Evolutionary conservation across 106 monocot species (phyloP), one percentile per base, ranked within the genome.

Genomic region (Dioscorea zingiberensis): DNA sequence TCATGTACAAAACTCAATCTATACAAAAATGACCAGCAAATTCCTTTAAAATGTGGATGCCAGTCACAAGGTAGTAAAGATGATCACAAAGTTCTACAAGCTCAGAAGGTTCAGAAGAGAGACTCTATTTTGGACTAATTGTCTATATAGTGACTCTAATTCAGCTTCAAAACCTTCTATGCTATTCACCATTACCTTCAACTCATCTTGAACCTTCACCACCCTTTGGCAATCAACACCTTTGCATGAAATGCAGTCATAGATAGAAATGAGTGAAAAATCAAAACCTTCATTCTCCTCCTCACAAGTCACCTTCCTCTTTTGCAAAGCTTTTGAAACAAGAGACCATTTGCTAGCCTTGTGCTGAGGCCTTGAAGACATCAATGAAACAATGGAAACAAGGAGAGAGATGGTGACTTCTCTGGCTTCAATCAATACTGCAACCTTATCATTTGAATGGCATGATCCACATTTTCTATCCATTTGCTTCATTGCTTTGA

Each of bases 121-220:
- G 67, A 83, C 83, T 67, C 78, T 70, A 25, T 65, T 58, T 45
- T 58, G 75, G 64, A 84, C 68, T 18, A 79, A 12, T 46, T 30
- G 46, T 58, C 71, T 75, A 62, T 75, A 75, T 28, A 75, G 21
- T 60, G 44, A 59, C 25, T 76, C 79, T 4, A 79, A 53, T 76
- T 64, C 72, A 56, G 3, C 59, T 18, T 75, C 79, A 45, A 84
- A 53, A 21, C 28, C 47, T 58, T 64, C 71, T 46, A 76, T 55
- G 61, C 18, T 75, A 19, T 47, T 16, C n/a, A 51, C 59, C 28
- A 80, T 32, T 15, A 1, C 28, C 21, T 49, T 45, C 55, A 68
- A 47, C 26, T 63, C 53, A n/a, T 48, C 26, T 10, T 49, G 60
- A 9, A 28, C 29, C 24, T 63, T 58, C 1, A 59, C 9, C 14